Evolutionary conservation across 2,329 filamentous ascomycete genomes (phyloP), one percentile per base, ranked within the genome.

Genomic region (Eurotiales sp.): DNA sequence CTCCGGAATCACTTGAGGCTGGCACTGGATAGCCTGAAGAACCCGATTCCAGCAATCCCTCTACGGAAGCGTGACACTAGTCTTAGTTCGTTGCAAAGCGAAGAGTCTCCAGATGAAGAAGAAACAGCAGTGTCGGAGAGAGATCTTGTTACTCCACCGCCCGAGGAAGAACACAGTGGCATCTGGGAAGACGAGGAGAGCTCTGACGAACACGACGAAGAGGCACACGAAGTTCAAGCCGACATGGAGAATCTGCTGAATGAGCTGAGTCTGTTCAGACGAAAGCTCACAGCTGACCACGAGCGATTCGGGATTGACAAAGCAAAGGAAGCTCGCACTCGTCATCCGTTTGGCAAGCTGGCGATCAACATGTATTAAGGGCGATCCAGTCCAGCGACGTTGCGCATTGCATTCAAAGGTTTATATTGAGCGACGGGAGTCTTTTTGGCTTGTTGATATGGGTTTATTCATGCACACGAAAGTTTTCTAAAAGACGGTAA

Each of bases 1-100:
- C 72, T 97, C 61, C 81, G 90, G 56, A 78, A 93, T 54, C 93
- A 99, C 70, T 76, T 99, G 46, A 90, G 88, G 61, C 81, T 99
- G 46, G 92, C 90, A 1, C 78, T 97, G 19, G 82, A 84, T 48
- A 91, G 89, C 64, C 72, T 96, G 60, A 92, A 89, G 75, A 96
- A 97, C 64, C 93, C 93, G 0, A 96, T 99, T 57, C 85, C 90
- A 1, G 55, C 61, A 14, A 72, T 71, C 30, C 63, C 59, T 0
- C 53, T 69, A 3, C 68, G 69, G 25, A 57, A 61, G 44, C 64
- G 65, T 29, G 60, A 55, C 25, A 70, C 59, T 54, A 72, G 61
- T 59, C 64, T 59, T 60, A 45, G 48, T 8, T 54, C 52, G 21
- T 21, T 54, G 44, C 29, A 30, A 14, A 47, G 42, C 12, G 69